Percentiles rank a stretch among this genome's conserved stretches.
phyloP scores from a whole-genome alignment of 306 rosid species.

The Fragaria nilgerrensis region DNA sequence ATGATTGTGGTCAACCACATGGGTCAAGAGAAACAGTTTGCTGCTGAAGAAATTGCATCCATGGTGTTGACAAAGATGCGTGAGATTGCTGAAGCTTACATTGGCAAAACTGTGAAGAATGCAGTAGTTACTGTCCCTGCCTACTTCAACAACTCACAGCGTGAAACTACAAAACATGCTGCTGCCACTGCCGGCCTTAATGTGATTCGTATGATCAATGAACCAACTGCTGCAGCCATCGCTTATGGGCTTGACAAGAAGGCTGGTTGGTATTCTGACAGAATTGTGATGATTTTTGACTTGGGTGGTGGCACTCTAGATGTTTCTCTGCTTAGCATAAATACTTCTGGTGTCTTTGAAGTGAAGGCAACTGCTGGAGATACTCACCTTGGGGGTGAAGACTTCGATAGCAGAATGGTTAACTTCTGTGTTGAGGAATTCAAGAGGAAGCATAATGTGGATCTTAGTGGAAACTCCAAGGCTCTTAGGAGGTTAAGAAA shows the following conservation, averaged over 20 bases:
- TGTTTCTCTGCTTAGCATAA: conserved; percentile 15
- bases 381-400: conserved; percentile 36
- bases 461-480: conserved; percentile 14
- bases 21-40: neutral
- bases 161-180: neutral
- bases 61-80: neutral
- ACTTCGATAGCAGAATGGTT: conserved; percentile 30
- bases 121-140: conserved; percentile 5
- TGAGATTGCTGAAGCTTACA: neutral
- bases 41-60: neutral
- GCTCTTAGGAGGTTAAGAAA: neutral
- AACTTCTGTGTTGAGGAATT: neutral
- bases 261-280: neutral
- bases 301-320: conserved; percentile 18
- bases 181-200: neutral
- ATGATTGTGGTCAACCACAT: neutral
- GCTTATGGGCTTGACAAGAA: neutral
- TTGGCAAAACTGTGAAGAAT: neutral
- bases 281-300: conserved; percentile 17
- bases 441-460: conserved; percentile 11
- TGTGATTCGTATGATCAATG: neutral
- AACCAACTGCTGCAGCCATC: neutral
- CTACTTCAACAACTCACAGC: conserved; percentile 3
- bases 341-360: neutral
- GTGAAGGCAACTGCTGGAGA: conserved; percentile 27